Percentiles rank a stretch among this genome's conserved stretches.
These are phyloP conservation scores for Pichiaceae sp. DNA, from an alignment of 1,139 yeast species.

Conservation along the genomic window DNA sequence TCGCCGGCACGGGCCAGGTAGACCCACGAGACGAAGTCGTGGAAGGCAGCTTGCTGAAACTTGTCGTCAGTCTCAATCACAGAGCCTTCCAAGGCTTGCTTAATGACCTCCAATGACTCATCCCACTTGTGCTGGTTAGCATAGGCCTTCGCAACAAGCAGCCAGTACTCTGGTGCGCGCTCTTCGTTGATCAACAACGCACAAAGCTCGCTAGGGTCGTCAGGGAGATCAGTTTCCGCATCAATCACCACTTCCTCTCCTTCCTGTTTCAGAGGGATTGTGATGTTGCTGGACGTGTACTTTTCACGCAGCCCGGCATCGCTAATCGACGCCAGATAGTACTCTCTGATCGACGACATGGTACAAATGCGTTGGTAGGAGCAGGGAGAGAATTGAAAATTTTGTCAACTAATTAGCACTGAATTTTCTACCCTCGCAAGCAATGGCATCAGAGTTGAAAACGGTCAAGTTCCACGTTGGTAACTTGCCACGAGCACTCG, in stretches of 20 bases:
- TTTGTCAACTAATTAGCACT: not conserved
- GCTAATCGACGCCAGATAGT: slow-evolving; percentile 6
- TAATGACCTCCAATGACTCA: slow-evolving; percentile 60
- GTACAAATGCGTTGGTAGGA: too few species aligned
- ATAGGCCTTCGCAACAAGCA: slow-evolving; percentile 75
- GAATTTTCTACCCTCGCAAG: not conserved
- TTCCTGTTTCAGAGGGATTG: slow-evolving; percentile 53
- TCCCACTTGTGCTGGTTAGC: slow-evolving; percentile 48
- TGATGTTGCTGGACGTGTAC: slow-evolving; percentile 16
- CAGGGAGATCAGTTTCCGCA: slow-evolving; percentile 69
- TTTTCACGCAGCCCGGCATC: slow-evolving; percentile 11
- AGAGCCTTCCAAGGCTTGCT: slow-evolving; percentile 45
- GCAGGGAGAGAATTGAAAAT: not conserved
- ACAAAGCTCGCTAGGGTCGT: slow-evolving; percentile 77
- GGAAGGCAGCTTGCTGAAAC: slow-evolving; percentile 46
- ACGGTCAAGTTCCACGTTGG: slow-evolving; percentile 55
- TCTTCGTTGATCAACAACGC: slow-evolving; percentile 71
- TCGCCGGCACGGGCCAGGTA: slow-evolving; percentile 34
- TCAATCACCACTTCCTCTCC: slow-evolving; percentile 66
- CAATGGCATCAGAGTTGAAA: not conserved
- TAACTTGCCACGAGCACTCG: slow-evolving; percentile 47
- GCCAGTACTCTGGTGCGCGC: slow-evolving; percentile 74
- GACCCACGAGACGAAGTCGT: slow-evolving; percentile 68
- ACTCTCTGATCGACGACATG: slow-evolving; percentile 14
- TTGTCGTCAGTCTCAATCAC: slow-evolving; percentile 29